Evolutionary conservation across 2,329 filamentous ascomycete species (phyloP), one percentile per base, ranked within the genome.

Genomic region (Beauveria brongniartii): DNA sequence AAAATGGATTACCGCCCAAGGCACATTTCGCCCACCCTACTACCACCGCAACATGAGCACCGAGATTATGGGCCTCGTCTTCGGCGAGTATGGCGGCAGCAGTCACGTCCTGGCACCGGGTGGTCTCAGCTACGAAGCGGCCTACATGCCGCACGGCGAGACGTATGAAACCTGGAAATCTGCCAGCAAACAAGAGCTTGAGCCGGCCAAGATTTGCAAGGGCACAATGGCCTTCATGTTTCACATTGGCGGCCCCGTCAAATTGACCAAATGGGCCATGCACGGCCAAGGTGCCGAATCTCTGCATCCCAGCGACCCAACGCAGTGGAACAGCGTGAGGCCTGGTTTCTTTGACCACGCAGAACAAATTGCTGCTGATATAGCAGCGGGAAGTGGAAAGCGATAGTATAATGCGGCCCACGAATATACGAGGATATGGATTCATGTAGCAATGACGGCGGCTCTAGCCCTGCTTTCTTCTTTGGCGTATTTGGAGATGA

Each of bases 1-100:
- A 0, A 78, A 84, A 20, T 89, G 86, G 86, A 78, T 85, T 16
- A 82, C 87, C 1, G 79, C 81, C 0, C 80, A 82, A 52, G 78
- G 80, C 62, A 87, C 85, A 0, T 88, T 86, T 73, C 78, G 85
- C 0, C 83, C 83, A 1, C 85, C 86, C 0, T 88, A 85, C 72
- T 89, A 87, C 69, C 85, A 88, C 69, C 77, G 83, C 51, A 85
- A 85, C 68, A 78, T 77, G 44, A 82, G 81, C 34, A 78, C 79
- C 0, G 82, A 85, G 66, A 75, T 84, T 61, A 82, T 83, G 80
- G 81, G 81, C 1, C 72, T 83, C 24, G 76, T 82, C 44, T 73
- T 72, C 12, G 74, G 75, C 7, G 64, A 65, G 10, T 73, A 69
- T 41, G 73, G 68, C 0, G 71, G 69, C 3, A 69, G 67, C 62